Evolutionary conservation across 1,284 basidiomycete genomes (phyloP).

Genomic region (Boletus sp.): DNA sequence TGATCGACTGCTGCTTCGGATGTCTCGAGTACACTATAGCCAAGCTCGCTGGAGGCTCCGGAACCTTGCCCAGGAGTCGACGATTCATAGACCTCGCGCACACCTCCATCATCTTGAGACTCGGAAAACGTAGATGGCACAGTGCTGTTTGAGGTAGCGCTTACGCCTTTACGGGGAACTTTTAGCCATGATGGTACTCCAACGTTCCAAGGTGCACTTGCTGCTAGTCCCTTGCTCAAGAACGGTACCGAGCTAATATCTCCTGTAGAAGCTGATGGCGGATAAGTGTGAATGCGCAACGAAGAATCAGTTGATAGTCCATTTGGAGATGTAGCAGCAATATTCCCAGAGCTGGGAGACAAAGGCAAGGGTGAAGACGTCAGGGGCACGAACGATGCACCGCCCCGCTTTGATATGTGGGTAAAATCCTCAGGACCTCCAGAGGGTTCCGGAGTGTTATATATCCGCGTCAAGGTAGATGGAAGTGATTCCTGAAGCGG

Average conservation of each 20-base stretch:
- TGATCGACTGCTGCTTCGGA: constrained; percentile 61
- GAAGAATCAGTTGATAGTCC: constrained; percentile 20
- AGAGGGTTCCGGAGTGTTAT: constrained; percentile 34
- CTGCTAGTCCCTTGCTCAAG: constrained; percentile 24
- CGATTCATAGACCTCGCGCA: constrained; percentile 56
- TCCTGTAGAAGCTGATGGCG: constrained; percentile 60
- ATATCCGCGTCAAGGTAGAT: constrained; percentile 34
- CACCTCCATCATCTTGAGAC: constrained; percentile 25
- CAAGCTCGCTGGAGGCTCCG: constrained; percentile 53
- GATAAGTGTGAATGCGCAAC: constrained; percentile 64
- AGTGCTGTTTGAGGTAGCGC: constrained; percentile 9
- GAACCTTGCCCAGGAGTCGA: constrained; percentile 22
- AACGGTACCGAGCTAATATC: constrained; percentile 31
- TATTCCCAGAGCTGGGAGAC: constrained; percentile 17
- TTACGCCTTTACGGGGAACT: constrained; percentile 48
- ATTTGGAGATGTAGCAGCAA: constrained; percentile 5
- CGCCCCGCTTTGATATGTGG: constrained; percentile 56
- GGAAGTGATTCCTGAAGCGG: constrained; percentile 59
- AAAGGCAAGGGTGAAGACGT: constrained; percentile 36
- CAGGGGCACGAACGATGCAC: constrained; percentile 60
- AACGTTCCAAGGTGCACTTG: constrained; percentile 51
- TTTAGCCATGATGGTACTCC: constrained; percentile 73
- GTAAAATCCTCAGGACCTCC: constrained; percentile 63
- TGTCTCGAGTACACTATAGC: constrained; percentile 74
- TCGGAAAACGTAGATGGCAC: constrained; percentile 9